Base-by-base conservation (phyloP, 1,139 yeast species). In the Sugiyamaella castrensis region DNA sequence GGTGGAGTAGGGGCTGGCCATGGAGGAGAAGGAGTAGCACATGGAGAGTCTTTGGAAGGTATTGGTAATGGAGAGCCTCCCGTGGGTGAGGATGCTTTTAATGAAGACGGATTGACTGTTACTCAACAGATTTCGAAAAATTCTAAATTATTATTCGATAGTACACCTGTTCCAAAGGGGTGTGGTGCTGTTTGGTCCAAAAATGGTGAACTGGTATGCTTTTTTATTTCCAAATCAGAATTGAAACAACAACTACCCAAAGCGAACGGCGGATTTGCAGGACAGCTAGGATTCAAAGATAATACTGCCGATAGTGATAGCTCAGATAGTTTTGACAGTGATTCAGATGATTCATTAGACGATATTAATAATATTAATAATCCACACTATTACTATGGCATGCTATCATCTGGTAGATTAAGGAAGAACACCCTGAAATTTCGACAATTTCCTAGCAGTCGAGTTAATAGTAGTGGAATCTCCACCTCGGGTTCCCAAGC, bases 151-250 rank as follows among this genome's bases (percentile, higher is more conserved):
- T 59, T 68, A 12, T 79, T 82, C 59, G 96, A 88, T 61, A 82
- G 89, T 34, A 87, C 96, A 0, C 97, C 97, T 0, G 75, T 89
- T 2, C 96, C 97, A 0, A 88, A 87, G 62, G 95, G 92, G 2
- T 89, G 96, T 71, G 96, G 97, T 8, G 96, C 95, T 0, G 73
- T 80, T 0, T 89, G 97, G 96, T 76, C 94, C 0, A 77, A 80
- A 12, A 77, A 80, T 2, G 97, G 97, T 0, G 80, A 80, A 53
- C 71, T 89, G 48, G 84, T 89, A 1, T 87, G 96, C 62, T 89
- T 91, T 60, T 88, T 87, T 67, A 77, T 82, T n/a, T 52, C 52
- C 63, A 71, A 41, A 19, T 33, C 40, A 8, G 40, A 15, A 28
- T 34, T 36, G 46, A 42, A 42, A 30, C 31, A 39, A 5, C 34